phyloP scores from a whole-genome alignment of 1,284 basidiomycete species.

The Porogramme epimiltina region DNA sequence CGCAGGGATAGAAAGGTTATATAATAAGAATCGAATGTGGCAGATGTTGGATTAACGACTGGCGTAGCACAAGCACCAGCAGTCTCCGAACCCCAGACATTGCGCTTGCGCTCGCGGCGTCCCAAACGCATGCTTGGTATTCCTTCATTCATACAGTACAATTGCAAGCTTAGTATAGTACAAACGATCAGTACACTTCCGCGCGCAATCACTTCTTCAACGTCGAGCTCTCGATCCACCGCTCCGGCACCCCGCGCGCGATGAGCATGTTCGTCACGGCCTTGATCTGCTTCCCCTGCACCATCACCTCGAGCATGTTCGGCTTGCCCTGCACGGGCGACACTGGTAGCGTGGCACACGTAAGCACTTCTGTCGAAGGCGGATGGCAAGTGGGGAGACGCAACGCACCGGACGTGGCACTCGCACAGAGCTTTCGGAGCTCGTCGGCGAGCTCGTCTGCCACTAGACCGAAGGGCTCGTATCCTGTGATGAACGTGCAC shows the following conservation, averaged over 20 bases:
- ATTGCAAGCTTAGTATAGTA: too few relatives aligned
- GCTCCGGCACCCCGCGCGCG: slow-evolving; percentile 74
- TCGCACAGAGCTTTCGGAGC: slow-evolving; percentile 74
- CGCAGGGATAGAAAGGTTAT: too few relatives aligned
- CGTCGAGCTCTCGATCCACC: slow-evolving; percentile 61
- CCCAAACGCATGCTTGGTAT: too few relatives aligned
- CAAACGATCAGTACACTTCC: too few relatives aligned
- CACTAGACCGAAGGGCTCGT: slow-evolving; percentile 74
- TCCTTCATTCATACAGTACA: too few relatives aligned
- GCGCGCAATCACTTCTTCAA: too few relatives aligned
- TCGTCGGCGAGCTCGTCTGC: slow-evolving; percentile 81
- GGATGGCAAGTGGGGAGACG: not conserved
- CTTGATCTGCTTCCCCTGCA: slow-evolving; percentile 81
- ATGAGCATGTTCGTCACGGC: slow-evolving; percentile 66
- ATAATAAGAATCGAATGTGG: too few relatives aligned
- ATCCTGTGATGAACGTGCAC: slow-evolving; percentile 75
- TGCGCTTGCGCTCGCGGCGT: too few relatives aligned
- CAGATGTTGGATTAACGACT: too few relatives aligned
- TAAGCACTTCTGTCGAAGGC: not conserved
- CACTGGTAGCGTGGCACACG: slow-evolving; percentile 41
- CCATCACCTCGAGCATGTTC: slow-evolving; percentile 66
- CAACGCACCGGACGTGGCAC: slow-evolving; percentile 68
- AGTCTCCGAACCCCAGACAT: too few relatives aligned
- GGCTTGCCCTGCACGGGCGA: slow-evolving; percentile 56
- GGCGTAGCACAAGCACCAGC: too few relatives aligned